These are phyloP conservation scores for Cryomyces antarcticus DNA, from an alignment of 495 filamentous ascomycete species.

Conservation along the genomic window DNA sequence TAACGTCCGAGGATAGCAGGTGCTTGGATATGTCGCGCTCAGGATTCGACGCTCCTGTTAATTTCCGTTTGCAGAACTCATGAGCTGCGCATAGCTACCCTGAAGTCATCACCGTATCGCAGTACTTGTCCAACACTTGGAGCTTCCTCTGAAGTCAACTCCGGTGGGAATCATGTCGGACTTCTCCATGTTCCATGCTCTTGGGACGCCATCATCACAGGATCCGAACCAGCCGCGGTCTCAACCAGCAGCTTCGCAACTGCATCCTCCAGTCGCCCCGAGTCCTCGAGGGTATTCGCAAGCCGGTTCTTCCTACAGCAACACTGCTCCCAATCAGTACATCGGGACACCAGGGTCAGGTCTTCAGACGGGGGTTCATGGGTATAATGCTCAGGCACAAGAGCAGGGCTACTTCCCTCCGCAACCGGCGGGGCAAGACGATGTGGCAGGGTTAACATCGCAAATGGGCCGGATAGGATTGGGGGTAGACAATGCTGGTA, in stretches of 20 bases:
- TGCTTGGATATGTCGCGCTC: too few relatives aligned
- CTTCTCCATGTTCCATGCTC: constrained; percentile 55
- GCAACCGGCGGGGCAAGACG: constrained; percentile 13
- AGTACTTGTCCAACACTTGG: too few relatives aligned
- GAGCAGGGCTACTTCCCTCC: constrained; percentile 14
- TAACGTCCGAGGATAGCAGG: too few relatives aligned
- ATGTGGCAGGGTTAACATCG: constrained; percentile 30
- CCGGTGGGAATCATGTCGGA: too few relatives aligned
- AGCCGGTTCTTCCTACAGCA: constrained; percentile 27
- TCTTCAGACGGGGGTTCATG: too few relatives aligned
- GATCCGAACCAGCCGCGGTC: constrained; percentile 28
- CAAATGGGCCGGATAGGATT: constrained; percentile 76
- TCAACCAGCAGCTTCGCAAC: constrained; percentile 35
- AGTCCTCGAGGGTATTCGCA: constrained; percentile 42
- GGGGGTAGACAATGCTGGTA: constrained; percentile 37
- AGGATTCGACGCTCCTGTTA: too few relatives aligned
- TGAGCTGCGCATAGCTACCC: too few relatives aligned
- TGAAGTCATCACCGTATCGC: too few relatives aligned
- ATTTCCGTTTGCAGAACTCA: too few relatives aligned
- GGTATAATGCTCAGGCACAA: constrained; percentile 12
- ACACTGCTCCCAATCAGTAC: constrained; percentile 15
- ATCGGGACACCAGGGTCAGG: too few relatives aligned
- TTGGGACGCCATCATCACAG: constrained; percentile 44
- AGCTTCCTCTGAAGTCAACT: too few relatives aligned
- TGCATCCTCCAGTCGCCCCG: constrained; percentile 28